Evolutionary conservation across 352 stramenopile species (phyloP), one percentile per base, ranked within the genome.

Genomic region (Hyaloperonospora brassicae): DNA sequence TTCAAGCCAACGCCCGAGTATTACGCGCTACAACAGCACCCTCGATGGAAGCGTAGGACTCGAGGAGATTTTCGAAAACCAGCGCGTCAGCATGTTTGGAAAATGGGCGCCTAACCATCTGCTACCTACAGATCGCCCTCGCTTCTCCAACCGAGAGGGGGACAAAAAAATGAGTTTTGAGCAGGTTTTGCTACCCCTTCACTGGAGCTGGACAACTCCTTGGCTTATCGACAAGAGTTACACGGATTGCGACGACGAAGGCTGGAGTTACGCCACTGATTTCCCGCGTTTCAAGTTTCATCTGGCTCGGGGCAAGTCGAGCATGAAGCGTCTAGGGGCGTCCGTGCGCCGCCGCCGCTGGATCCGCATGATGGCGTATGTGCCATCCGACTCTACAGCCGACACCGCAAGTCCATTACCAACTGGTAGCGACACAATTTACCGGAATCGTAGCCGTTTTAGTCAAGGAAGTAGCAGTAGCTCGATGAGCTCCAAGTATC

Each of bases 221-320:
- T 93, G 83, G 83, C 79, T 81, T 17, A 87, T 93, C 22, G 83
- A 93, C 70, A 89, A 82, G 68, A 91, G 73, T 57, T 93, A 93
- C 69, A 93, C 83, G 5, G 77, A 93, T 50, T 93, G 83, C 47
- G 80, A 93, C 41, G 83, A 91, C 42, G 80, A 93, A 73, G 83
- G 83, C 22, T 93, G 83, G 83, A 93, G 83, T 59, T 93, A 93
- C 53, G 83, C 83, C 8, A 89, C 73, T 5, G 80, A 91, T 49
- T 93, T 93, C 44, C 83, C 80, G 24, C 80, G 83, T 31, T 93
- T 93, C 61, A 93, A 93, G 61, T 66, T 71, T 35, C 83, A 93
- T 48, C 51, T 93, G 25, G 79, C 76, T 30, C 76, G 80, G 25
- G 83, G 83, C 38, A 89, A 87, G 53, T 91, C 80, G 27, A 89